These are phyloP conservation scores for Puccinia triticina DNA, from an alignment of 1,284 basidiomycete genomes.

Conservation along the genomic window DNA sequence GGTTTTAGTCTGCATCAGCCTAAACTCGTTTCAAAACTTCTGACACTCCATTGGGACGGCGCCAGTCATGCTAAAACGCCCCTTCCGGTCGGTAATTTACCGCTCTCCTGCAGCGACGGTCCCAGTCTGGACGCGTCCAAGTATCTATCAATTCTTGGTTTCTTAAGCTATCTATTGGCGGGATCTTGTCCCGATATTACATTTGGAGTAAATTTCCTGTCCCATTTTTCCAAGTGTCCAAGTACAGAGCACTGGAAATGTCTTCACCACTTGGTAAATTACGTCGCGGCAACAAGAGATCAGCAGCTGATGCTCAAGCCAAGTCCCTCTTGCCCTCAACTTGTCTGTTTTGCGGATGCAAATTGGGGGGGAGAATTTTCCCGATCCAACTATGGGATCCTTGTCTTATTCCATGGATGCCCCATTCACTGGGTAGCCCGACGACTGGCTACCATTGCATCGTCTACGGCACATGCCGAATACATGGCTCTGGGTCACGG, in stretches of 20 bases:
- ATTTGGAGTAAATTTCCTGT: constrained; percentile 11
- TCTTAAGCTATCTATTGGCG: background rate
- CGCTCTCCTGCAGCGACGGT: too few species aligned
- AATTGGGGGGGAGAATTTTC: constrained; percentile 10
- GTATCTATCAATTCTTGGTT: background rate
- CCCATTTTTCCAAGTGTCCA: background rate
- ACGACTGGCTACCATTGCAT: background rate
- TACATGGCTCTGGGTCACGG: constrained; percentile 13
- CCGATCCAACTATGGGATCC: too few species aligned
- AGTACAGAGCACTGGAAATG: background rate
- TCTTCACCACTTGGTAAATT: background rate
- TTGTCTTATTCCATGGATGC: too few species aligned
- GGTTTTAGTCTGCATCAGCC: background rate
- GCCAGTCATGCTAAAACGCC: background rate
- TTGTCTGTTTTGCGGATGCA: background rate
- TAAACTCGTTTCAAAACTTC: background rate
- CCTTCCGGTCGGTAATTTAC: background rate
- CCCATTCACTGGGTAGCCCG: background rate
- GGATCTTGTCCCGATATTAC: background rate
- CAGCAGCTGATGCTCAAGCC: background rate
- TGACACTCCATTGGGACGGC: background rate
- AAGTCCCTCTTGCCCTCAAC: background rate
- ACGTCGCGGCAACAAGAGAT: background rate
- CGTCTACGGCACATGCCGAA: constrained; percentile 21
- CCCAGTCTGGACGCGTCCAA: background rate